phyloP scores from a whole-genome alignment of 352 stramenopile species.

The Globisporangium camurandrum region DNA sequence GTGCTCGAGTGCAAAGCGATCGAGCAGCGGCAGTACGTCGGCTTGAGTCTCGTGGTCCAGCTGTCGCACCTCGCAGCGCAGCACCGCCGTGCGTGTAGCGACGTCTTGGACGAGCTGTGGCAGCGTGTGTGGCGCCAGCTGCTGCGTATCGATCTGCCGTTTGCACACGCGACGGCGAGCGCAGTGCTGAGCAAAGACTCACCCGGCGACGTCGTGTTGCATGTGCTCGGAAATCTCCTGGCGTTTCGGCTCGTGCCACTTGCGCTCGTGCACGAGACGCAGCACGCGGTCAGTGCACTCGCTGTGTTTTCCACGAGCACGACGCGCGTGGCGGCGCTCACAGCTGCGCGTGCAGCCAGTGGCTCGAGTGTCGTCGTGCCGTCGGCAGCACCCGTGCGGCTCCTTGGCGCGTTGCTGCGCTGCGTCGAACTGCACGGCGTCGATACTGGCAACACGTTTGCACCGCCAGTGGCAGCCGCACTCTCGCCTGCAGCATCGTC shows the following conservation, averaged over 20 bases:
- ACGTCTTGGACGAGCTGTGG: slow-evolving; percentile 39
- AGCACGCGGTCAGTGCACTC: slow-evolving; percentile 31
- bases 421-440: slow-evolving; percentile 13
- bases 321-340: slow-evolving; percentile 1
- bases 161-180: slow-evolving; percentile 33
- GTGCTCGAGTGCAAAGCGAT: slow-evolving; percentile 41
- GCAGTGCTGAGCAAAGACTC: slow-evolving; percentile 31
- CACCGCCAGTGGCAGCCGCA: background rate
- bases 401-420: slow-evolving; percentile 13
- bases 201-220: slow-evolving; percentile 42
- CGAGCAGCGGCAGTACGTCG: slow-evolving; percentile 37
- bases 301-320: too few species aligned
- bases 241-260: slow-evolving; percentile 33
- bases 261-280: slow-evolving; percentile 21
- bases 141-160: slow-evolving; percentile 47
- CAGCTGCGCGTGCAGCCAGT: slow-evolving; percentile 1
- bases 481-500: background rate
- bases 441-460: background rate
- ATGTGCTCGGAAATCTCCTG: slow-evolving; percentile 37
- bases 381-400: slow-evolving; percentile 10
- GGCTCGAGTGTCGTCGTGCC: background rate
- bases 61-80: slow-evolving; percentile 29
- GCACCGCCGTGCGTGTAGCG: slow-evolving; percentile 21
- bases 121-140: slow-evolving; percentile 35
- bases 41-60: slow-evolving; percentile 39